These are phyloP conservation scores for Xylariaceae sp. DNA, from an alignment of 2,329 filamentous ascomycete genomes.

Conservation along the genomic window DNA sequence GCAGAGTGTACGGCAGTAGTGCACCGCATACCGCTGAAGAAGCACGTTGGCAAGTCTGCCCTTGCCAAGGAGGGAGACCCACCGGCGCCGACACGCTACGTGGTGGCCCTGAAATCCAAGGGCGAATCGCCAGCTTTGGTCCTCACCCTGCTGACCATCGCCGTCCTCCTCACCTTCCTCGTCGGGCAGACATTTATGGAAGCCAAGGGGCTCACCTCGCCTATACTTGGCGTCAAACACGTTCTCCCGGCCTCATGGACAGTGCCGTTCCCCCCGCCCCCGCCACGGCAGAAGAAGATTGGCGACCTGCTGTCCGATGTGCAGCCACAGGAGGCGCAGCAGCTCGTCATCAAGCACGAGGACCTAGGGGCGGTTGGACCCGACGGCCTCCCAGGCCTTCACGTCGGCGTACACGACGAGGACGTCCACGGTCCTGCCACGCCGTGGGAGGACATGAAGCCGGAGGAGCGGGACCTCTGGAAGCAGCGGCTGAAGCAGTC, in stretches of 20 bases:
- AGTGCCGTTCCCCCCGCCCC: slow-evolving; percentile 15
- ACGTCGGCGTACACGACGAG: slow-evolving; percentile 38
- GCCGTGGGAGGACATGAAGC: slow-evolving; percentile 63
- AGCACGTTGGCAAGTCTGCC: slow-evolving; percentile 28
- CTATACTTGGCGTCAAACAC: slow-evolving; percentile 47
- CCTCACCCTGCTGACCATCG: slow-evolving; percentile 44
- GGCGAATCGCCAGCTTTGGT: slow-evolving; percentile 43
- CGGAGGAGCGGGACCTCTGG: slow-evolving; percentile 59
- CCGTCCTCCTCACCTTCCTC: slow-evolving; percentile 54
- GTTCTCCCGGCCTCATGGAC: slow-evolving; percentile 42
- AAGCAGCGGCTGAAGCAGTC: slow-evolving; percentile 59
- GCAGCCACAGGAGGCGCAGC: slow-evolving; percentile 24
- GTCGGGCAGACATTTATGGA: slow-evolving; percentile 59
- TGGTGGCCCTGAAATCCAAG: slow-evolving; percentile 54
- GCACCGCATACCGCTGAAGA: slow-evolving; percentile 65
- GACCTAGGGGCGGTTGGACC: slow-evolving; percentile 16
- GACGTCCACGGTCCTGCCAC: slow-evolving; percentile 45
- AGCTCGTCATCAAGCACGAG: slow-evolving; percentile 30
- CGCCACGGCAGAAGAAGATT: slow-evolving; percentile 26
- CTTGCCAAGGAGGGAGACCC: slow-evolving; percentile 28
- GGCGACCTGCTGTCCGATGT: slow-evolving; percentile 28
- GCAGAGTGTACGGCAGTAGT: slow-evolving; percentile 74
- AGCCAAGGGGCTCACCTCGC: slow-evolving; percentile 47
- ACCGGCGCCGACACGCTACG: slow-evolving; percentile 56
- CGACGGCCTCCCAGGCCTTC: slow-evolving; percentile 22